phyloP scores from a whole-genome alignment of 202 grass and related monocot genomes.

The Schoenoplectus tabernaemontani region DNA sequence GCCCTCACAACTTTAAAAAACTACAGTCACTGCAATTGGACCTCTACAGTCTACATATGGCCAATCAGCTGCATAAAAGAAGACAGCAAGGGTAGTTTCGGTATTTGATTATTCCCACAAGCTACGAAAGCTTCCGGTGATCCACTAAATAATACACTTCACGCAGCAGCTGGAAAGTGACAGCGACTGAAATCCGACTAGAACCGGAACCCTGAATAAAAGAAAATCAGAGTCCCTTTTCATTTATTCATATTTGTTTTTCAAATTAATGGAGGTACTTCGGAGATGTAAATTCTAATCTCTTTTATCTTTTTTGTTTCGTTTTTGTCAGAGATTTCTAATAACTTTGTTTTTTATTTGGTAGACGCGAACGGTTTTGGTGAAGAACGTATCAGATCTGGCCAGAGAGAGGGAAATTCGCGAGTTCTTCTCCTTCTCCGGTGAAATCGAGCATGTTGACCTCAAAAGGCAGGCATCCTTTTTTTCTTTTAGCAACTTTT shows the following conservation, averaged over 20 bases:
- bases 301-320: not conserved
- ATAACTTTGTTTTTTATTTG: constrained; percentile 5
- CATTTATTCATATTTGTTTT: not conserved
- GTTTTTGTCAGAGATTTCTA: constrained; percentile 11
- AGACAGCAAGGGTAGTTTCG: constrained; percentile 14
- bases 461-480: constrained; percentile 43
- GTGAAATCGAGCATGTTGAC: constrained; percentile 85
- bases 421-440: constrained; percentile 98
- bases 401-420: constrained; percentile 86
- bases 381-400: constrained; percentile 98
- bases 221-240: not conserved
- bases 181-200: constrained; percentile 5
- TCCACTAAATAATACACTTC: constrained; percentile 15
- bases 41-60: not conserved
- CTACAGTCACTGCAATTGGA: not conserved
- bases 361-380: constrained; percentile 65
- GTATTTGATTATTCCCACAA: constrained; percentile 15
- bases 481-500: not conserved
- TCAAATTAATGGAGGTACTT: constrained; percentile 3
- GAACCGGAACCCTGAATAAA: not conserved
- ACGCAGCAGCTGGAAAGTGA: constrained; percentile 21
- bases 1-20: not conserved
- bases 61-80: not conserved
- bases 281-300: not conserved
- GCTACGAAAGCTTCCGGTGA: constrained; percentile 10